Evolutionary conservation across 371 early-diverging fungal genomes (phyloP).

Genomic region (Basidiobolus meristosporus): DNA sequence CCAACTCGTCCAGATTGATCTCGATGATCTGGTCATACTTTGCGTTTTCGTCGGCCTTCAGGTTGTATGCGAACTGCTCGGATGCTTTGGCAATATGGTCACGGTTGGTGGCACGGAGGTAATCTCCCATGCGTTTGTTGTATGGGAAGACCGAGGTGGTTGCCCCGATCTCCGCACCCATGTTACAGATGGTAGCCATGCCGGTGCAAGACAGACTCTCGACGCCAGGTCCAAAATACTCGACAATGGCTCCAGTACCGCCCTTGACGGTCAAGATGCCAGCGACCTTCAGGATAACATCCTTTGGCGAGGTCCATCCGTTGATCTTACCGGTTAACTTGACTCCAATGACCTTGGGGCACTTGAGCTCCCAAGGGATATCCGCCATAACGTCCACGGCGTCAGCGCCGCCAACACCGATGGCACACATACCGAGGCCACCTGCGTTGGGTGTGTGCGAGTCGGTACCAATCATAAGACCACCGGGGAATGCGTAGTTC

Average conservation of each 20-base stretch:
- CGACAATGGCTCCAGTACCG: conserved; percentile 84
- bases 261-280: conserved; percentile 80
- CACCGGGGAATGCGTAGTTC: too few relatives aligned
- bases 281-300: conserved; percentile 72
- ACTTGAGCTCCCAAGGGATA: too few relatives aligned
- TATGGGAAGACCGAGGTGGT: conserved; percentile 92
- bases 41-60: conserved; percentile 70
- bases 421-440: too few relatives aligned
- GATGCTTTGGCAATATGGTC: conserved; percentile 50
- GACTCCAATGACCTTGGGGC: too few relatives aligned
- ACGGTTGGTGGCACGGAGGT: conserved; percentile 71
- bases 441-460: too few relatives aligned
- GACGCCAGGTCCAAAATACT: conserved; percentile 91
- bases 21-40: conserved; percentile 84
- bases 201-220: too few relatives aligned
- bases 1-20: conserved; percentile 59
- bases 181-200: too few relatives aligned
- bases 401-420: too few relatives aligned
- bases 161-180: too few relatives aligned
- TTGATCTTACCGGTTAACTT: conserved; percentile 71
- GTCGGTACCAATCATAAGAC: too few relatives aligned
- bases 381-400: too few relatives aligned
- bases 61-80: conserved; percentile 44
- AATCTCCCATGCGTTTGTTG: conserved; percentile 66
- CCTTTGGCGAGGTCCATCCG: conserved; percentile 89